phyloP scores from a whole-genome alignment of 352 stramenopile species.

The Peronosclerospora sorghi region DNA sequence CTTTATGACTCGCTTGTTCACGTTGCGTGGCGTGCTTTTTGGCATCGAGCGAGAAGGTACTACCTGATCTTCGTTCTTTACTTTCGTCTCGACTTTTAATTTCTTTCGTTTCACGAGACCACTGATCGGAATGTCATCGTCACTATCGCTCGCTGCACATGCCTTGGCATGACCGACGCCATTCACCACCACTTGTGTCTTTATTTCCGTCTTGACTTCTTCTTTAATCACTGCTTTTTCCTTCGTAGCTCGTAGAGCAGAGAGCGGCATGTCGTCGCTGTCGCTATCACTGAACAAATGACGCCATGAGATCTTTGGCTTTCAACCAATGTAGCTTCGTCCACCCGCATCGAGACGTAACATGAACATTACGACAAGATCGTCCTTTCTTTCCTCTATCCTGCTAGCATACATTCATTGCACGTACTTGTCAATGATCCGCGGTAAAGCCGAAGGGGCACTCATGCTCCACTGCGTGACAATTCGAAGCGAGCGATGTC shows the following conservation, averaged over 20 bases:
- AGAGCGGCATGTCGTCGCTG: slow-evolving; percentile 70
- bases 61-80: slow-evolving; percentile 19
- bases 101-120: slow-evolving; percentile 47
- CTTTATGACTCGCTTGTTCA: slow-evolving; percentile 61
- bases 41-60: slow-evolving; percentile 6
- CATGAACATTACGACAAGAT: neutral
- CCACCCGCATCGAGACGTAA: neutral
- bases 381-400: slow-evolving; percentile 1
- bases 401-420: too few relatives aligned
- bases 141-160: slow-evolving; percentile 37
- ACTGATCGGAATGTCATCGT: slow-evolving; percentile 67
- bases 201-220: slow-evolving; percentile 17
- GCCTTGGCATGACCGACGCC: slow-evolving; percentile 17
- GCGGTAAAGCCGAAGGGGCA: slow-evolving; percentile 11
- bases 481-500: slow-evolving; percentile 1
- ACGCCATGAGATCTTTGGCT: slow-evolving; percentile 21
- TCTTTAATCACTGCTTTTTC: slow-evolving; percentile 14
- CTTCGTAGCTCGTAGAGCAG: slow-evolving; percentile 29
- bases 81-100: slow-evolving; percentile 36
- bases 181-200: slow-evolving; percentile 10
- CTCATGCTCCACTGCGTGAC: slow-evolving; percentile 17
- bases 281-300: slow-evolving; percentile 39
- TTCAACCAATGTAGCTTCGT: neutral
- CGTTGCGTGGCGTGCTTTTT: slow-evolving; percentile 20
- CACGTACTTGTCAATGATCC: slow-evolving; percentile 35